Base-by-base conservation (phyloP, 1,284 basidiomycete species). In the Trichosporon sp. region DNA sequence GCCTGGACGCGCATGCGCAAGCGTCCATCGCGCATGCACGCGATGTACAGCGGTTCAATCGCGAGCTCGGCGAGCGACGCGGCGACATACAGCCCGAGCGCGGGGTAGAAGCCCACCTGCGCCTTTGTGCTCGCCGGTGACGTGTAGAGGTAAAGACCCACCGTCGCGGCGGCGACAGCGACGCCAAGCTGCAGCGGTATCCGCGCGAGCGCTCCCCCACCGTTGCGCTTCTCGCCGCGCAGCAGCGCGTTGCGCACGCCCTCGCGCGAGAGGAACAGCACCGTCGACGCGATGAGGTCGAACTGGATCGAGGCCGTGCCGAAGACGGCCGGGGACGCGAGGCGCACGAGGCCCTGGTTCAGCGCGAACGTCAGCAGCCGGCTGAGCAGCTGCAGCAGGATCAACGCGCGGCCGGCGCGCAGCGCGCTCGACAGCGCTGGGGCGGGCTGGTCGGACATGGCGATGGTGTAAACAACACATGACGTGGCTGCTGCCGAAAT, bases 191-290 rank as follows among this genome's bases (percentile, higher is more conserved):
- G 27, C 15, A 32, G 27, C 2, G 56, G 56, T 29, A 32, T 60
- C 21, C 18, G 27, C 5, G 56, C 21, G 21, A 66, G 25, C 0
- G 12, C 29, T 13, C 38, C 29, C n/a, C 27, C 38, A 2, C 18
- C n/a, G 12, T 44, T 23, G 1, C 34, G 18, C 11, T 51, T 51
- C 8, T 42, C 42, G 1, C 29, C 42, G 13, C 80, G 75, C 12
- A 95, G 85, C 1, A 96, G 86, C 6, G 91, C 90, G 80, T 91
- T 92, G 42, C 95, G 87, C 11, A 98, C 88, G 3, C 95, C 95
- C 81, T 99, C 97, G 11, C 96, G 86, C 32, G 91, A 91, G 7
- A 98, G 86, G 79, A 98, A 97, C 44, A 99, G 86, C 75, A 97
- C 92, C 13, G 93, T 94, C 72, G 91, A 92, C 42, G 93, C 87